Percentiles rank a stretch among this genome's conserved stretches.
Conservation (phyloP, 768 basidiomycete genomes). For the Termitomyces sp. region DNA sequence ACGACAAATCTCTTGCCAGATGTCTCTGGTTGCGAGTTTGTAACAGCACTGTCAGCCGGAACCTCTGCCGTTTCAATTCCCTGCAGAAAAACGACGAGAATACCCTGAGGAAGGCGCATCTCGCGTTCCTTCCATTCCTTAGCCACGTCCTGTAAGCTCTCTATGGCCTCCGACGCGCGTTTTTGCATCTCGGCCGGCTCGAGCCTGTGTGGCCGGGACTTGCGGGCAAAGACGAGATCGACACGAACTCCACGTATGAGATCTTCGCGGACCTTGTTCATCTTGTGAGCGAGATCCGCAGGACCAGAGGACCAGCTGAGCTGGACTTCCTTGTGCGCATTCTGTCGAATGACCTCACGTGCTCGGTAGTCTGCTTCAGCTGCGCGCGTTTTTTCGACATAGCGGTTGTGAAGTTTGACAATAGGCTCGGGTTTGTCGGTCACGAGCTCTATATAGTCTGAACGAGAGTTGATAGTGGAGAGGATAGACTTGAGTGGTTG, state of each 20-base stretch:
- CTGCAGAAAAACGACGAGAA: slow-evolving; percentile 41
- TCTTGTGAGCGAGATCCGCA: slow-evolving; percentile 62
- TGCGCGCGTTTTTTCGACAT: slow-evolving; percentile 33
- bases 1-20: background rate
- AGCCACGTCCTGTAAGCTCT: slow-evolving; percentile 40
- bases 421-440: slow-evolving; percentile 43
- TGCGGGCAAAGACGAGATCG: slow-evolving; percentile 49
- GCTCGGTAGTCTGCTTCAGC: slow-evolving; percentile 30
- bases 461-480: slow-evolving; percentile 32
- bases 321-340: slow-evolving; percentile 60
- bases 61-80: slow-evolving; percentile 17
- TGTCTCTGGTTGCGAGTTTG: background rate
- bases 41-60: background rate
- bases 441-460: slow-evolving; percentile 53
- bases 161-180: slow-evolving; percentile 38
- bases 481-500: slow-evolving; percentile 40
- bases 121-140: slow-evolving; percentile 48
- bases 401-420: slow-evolving; percentile 52
- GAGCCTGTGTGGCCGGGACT: slow-evolving; percentile 36
- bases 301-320: slow-evolving; percentile 60
- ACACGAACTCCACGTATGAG: slow-evolving; percentile 58
- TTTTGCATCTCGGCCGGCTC: slow-evolving; percentile 32
- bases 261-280: slow-evolving; percentile 51
- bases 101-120: slow-evolving; percentile 23
- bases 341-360: slow-evolving; percentile 25